Base-by-base conservation (phyloP, 23 red algal species). In the Chondrus crispus region DNA sequence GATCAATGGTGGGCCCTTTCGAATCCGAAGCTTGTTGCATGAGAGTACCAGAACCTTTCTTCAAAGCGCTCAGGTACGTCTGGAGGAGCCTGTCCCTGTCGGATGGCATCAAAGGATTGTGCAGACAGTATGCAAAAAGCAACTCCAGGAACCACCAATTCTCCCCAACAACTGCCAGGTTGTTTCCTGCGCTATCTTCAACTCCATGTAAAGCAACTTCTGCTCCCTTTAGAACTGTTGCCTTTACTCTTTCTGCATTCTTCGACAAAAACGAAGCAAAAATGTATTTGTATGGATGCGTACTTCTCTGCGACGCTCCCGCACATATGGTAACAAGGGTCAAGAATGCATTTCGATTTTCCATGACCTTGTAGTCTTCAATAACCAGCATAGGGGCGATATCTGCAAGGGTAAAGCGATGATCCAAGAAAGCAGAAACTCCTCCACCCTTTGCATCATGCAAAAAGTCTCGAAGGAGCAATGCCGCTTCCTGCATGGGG, bases 401-500 rank as follows among this genome's bases (percentile, higher is more conserved):
- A 66, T 38, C 20, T 20, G 46, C 45, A 9, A 90, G 52, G 64
- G 78, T 62, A 55, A 53, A 48, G 9, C 38, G 40, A 66, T 16
- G 43, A 14, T 33, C 33, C 28, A 90, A 73, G 47, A 90, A 74
- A 46, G 46, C 62, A 33, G 87, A 47, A 52, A 90, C 37, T 11
- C 35, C 71, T 43, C 80, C 87, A 36, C 30, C 70, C 36, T 90
- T 32, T 33, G 73, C 29, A 45, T 90, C 7, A 1, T 43, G 47
- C 33, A 90, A 69, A 70, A 66, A 90, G 36, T 90, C 87, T 3
- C 87, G 87, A 35, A 90, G 48, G 10, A 90, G 50, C 39, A 80
- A 47, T n/a, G 72, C 87, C 46, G 87, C 87, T 75, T 90, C 51
- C 11, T 57, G 73, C 8, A 53, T 69, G 30, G 64, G 57, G 4